phyloP scores from a whole-genome alignment of 1,284 basidiomycete genomes.

The Microbotryum violaceum region DNA sequence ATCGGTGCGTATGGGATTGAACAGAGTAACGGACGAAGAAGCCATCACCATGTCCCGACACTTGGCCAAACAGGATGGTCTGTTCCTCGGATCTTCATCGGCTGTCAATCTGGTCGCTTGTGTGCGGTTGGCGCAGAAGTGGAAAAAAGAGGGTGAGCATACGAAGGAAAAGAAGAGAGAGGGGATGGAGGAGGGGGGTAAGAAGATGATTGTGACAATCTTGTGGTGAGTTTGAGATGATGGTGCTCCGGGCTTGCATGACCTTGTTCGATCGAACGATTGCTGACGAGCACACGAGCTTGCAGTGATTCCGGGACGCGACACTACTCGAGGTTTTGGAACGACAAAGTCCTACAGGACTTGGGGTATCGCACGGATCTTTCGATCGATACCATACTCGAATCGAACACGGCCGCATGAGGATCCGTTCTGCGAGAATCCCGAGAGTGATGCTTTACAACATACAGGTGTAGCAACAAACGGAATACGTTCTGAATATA shows the following conservation, averaged over 20 bases:
- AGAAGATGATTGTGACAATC: slow-evolving; percentile 70
- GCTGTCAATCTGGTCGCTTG: slow-evolving; percentile 92
- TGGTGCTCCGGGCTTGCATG: not conserved
- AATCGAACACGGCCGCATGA: too few species aligned
- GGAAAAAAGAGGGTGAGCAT: slow-evolving; percentile 51
- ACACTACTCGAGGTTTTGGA: slow-evolving; percentile 36
- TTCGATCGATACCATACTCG: too few species aligned
- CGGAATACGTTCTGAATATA: too few species aligned
- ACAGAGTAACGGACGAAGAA: slow-evolving; percentile 76
- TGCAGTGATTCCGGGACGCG: slow-evolving; percentile 34
- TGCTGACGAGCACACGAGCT: not conserved
- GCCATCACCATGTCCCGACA: slow-evolving; percentile 88
- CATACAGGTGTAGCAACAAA: too few species aligned
- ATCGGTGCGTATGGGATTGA: too few species aligned
- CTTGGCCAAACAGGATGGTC: slow-evolving; percentile 76
- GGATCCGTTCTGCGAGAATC: too few species aligned
- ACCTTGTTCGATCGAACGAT: slow-evolving; percentile 4
- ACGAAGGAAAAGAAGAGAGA: slow-evolving; percentile 35
- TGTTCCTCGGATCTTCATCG: slow-evolving; percentile 92
- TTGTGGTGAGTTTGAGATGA: slow-evolving; percentile 46
- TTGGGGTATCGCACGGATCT: not conserved
- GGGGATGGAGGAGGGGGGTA: too few species aligned
- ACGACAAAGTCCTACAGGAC: slow-evolving; percentile 23
- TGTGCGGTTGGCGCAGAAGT: slow-evolving; percentile 63
- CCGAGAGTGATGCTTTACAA: too few species aligned